Conservation (phyloP, 139 green algal genomes). For the Penium margaritaceum region DNA sequence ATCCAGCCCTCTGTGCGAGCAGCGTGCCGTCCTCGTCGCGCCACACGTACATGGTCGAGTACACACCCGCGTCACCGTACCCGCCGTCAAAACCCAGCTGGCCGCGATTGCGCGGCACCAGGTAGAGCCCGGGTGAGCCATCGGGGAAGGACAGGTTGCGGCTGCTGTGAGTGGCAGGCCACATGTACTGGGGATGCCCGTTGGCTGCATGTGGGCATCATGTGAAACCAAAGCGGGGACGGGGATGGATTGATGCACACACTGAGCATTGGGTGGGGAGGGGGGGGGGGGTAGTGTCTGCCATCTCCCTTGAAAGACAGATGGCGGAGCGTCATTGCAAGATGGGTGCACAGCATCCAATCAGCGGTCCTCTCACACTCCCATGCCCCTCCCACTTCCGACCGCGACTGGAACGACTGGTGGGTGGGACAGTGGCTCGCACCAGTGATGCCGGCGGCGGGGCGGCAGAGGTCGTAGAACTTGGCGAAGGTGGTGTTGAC, state of each 20-base stretch:
- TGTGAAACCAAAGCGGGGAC: too few species aligned
- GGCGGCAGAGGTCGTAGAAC: slow-evolving; percentile 17
- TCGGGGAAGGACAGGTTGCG: slow-evolving; percentile 5
- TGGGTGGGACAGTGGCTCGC: slow-evolving; percentile 6
- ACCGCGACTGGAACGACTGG: too few species aligned
- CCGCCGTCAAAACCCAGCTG: slow-evolving; percentile 29
- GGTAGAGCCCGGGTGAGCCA: slow-evolving; percentile 7
- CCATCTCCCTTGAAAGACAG: too few species aligned
- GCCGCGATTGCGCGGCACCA: background rate
- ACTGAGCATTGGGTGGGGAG: too few species aligned
- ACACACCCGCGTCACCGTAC: slow-evolving; percentile 11
- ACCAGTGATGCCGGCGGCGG: slow-evolving; percentile 14
- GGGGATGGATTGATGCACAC: too few species aligned
- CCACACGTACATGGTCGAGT: slow-evolving; percentile 17
- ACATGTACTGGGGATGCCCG: background rate
- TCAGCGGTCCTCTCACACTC: too few species aligned
- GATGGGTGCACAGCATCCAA: too few species aligned
- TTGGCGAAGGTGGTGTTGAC: slow-evolving; percentile 19
- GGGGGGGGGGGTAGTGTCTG: too few species aligned
- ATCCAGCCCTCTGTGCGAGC: background rate
- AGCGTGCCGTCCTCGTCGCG: slow-evolving; percentile 24
- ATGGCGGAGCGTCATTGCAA: too few species aligned
- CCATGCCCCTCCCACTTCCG: too few species aligned
- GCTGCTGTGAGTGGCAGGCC: slow-evolving; percentile 2
- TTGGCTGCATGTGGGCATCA: too few species aligned